Evolutionary conservation across 176 grass and related monocot species (phyloP), one percentile per base, ranked within the genome.

Genomic region (Musa acuminata): DNA sequence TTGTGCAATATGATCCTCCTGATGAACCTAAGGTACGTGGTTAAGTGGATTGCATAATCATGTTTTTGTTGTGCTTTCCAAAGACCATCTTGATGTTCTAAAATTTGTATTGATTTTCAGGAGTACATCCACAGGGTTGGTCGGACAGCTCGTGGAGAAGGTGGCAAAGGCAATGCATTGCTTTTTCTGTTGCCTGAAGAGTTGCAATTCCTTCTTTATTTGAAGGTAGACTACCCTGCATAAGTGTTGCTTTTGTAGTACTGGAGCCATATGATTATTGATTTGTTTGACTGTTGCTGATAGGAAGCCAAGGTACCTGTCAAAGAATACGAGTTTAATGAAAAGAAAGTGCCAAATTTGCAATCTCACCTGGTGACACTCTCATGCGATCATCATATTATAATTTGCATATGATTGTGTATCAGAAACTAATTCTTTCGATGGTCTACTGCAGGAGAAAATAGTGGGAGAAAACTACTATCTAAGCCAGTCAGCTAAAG

Each of bases 71-170:
- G 49, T 21, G 69, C 16, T 22, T 64, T 75, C 16, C 75, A 20
- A 20, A 17, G 20, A 62, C 8, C 55, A 11, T 82, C 67, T n/a
- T 62, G 13, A 62, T 62, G 12, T 21, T 24, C 16, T 23, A 11
- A 23, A 55, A 64, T 77, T 75, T 2, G 12, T 19, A 53, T 72
- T 23, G 51, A n/a, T 68, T 69, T 92, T 64, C 80, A 97, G 93
- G 93, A 93, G 77, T 97, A 93, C 66, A 97, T 97, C 75, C 93
- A 97, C 80, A 90, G 93, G 72, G 93, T 97, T 71, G 93, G 87
- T 48, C 85, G 90, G 81, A 97, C 93, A 22, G 93, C 90, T 79
- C 90, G 93, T 80, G 93, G 93, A 77, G 93, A 97, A 77, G 89
- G 83, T 85, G 87, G 84, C 58, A 86, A 97, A 85, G 90, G 93